A percentile compares a stretch with the other conserved stretches of the same genome.
These are phyloP conservation scores for Batrachochytrium dendrobatidis DNA, from an alignment of 371 early-diverging fungal species.

Conservation along the genomic window DNA sequence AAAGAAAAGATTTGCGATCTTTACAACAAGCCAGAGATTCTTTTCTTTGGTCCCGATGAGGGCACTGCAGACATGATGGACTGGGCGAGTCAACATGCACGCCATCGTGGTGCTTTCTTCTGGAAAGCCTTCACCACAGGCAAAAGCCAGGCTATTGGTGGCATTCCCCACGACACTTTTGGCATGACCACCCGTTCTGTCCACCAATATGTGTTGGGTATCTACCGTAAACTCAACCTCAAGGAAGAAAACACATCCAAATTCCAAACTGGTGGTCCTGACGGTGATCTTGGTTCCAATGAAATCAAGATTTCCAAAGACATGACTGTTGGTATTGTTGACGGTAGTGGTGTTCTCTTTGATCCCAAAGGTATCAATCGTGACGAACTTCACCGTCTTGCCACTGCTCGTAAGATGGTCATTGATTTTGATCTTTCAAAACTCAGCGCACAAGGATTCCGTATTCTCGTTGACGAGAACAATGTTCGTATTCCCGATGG, in stretches of 20 bases:
- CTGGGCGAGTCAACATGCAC: constrained; percentile 97
- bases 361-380: constrained; percentile 93
- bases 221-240: constrained; percentile 79
- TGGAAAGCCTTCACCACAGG: constrained; percentile 99
- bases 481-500: constrained; percentile 85
- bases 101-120: constrained; percentile 79
- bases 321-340: constrained; percentile 89
- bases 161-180: constrained; percentile 94
- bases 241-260: constrained; percentile 61
- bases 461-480: constrained; percentile 87
- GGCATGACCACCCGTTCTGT: constrained; percentile 98
- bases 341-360: constrained; percentile 92
- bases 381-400: constrained; percentile 74
- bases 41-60: constrained; percentile 98
- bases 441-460: constrained; percentile 79
- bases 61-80: constrained; percentile 98
- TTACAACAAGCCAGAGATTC: constrained; percentile 85
- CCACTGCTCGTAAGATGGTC: constrained; percentile 77
- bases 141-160: constrained; percentile 91
- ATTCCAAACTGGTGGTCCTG: constrained; percentile 96
- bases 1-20: constrained; percentile 92
- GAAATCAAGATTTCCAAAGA: constrained; percentile 97
- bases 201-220: constrained; percentile 96
- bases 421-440: constrained; percentile 75
- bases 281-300: constrained; percentile 96